Base-by-base conservation (phyloP, 108 stramenopile species). In the Nitzschia inconspicua region DNA sequence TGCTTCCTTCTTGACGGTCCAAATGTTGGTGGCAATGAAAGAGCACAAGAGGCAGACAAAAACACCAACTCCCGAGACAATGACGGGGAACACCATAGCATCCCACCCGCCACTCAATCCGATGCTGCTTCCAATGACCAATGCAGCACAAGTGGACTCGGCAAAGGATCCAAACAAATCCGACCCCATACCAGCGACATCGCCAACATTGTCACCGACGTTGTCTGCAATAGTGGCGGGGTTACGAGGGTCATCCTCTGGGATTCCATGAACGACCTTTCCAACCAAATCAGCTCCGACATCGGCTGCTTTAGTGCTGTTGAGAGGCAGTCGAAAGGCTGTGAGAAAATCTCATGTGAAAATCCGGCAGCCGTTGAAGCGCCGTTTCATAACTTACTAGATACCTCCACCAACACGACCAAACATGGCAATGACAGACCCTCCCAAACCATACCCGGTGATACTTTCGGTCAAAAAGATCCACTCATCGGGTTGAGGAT, bases 141-240 rank as follows among this genome's bases (percentile, higher is more conserved):
- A 75, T 13, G 97, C 94, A 29, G 98, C 98, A 72, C 96, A 97
- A 47, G 96, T 99, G 35, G 96, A 85, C 75, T 96, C 97, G 29
- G 96, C 98, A 58, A 98, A 97, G 54, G 88, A 90, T 64, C 96
- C 98, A 65, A 99, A 99, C 16, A 99, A 80, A 90, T 98, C 98
- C 19, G 93, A 88, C 60, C 98, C 98, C 98, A 98, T 98, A 65
- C 96, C 96, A 46, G 98, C 97, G 20, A 98, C 96, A 62, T 98
- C 97, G 37, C 97, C 96, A 30, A 98, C 98, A 78, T 98, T 98
- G 80, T 98, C 98, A 36, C 98, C 98, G 22, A 98, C 98, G 70
- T 98, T 98, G 63, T 98, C 98, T n/a, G 98, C 98, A 75, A 98
- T 98, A 20, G 95, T 96, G 31, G 98, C 98, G 16, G 98, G 98